Evolutionary conservation across 148 eudicot species (phyloP).

Genomic region (Hydrangea macrophylla): DNA sequence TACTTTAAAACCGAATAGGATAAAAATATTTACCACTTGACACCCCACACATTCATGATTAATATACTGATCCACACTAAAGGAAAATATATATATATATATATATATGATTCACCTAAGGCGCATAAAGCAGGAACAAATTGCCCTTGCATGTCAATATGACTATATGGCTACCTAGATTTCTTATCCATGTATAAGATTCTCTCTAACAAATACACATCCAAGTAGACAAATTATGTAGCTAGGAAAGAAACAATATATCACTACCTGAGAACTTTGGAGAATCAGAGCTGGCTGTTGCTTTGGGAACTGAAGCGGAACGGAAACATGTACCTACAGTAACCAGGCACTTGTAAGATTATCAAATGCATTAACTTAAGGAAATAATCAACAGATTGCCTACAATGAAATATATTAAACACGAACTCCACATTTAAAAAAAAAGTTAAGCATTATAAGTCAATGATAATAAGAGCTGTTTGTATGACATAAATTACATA

Average conservation of each 20-base stretch:
- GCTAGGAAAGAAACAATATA: not conserved
- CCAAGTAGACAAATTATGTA: not conserved
- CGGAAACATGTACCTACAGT: conserved; percentile 67
- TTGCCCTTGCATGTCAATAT: not conserved
- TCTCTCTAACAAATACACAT: not conserved
- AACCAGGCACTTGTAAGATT: not conserved
- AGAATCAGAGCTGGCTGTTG: conserved; percentile 69
- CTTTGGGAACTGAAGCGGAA: conserved; percentile 82
- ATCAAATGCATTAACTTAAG: not conserved
- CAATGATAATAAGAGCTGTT: no score
- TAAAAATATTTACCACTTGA: no score
- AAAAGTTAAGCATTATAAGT: no score
- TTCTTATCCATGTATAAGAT: not conserved
- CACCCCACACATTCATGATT: not conserved
- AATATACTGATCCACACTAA: no score
- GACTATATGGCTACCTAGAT: not conserved
- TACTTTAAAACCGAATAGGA: no score
- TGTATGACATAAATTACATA: no score
- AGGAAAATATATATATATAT: no score
- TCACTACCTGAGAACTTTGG: conserved; percentile 79
- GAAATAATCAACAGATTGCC: not conserved
- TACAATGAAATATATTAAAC: not conserved
- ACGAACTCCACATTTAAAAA: not conserved
- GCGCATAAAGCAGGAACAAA: not conserved
- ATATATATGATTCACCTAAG: no score